Evolutionary conservation across 148 eudicot genomes (phyloP), one percentile per base, ranked within the genome.

Genomic region (Amaranthus palmeri): DNA sequence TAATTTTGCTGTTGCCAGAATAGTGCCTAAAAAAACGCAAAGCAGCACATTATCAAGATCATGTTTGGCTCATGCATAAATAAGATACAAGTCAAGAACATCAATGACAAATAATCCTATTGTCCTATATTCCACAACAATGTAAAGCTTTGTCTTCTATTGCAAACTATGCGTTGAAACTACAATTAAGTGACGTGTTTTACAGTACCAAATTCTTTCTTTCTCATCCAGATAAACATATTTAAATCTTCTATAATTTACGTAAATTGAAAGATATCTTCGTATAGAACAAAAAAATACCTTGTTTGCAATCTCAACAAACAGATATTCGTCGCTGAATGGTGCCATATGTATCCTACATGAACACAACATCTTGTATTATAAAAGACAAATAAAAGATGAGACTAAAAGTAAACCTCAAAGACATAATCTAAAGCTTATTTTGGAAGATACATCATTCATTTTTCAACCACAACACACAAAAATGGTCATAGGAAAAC

Each of bases 1-100:
- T 92, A 95, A 78, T 95, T 95, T 41, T 88, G 96, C 79, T 95
- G 99, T 85, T 95, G 99, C 99, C 99, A 95, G 82, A 95, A 95
- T 58, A 92, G 86, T 69, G 99, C 89, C 99, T 95, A 88, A 72
- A 78, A 45, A 69, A 56, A 9, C 44, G 40, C 10, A 8, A 51
- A 58, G 46, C 52, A 70, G 18, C 53, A 64, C 10, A 64, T 41
- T 41, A n/a, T 52, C 59, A 47, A 36, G 6, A 36, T 59, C 5
- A 48, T 4, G 10, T 41, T 47, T 57, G 14, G 62, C 36, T 7
- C 15, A 67, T 48, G n/a, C 68, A 40, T 56, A 36, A 8, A 67
- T 4, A 58, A 49, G 10, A 42, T 13, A 12, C 15, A 52, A 9
- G n/a, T 6, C 41, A 61, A 13, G 54, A 2, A 13, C 3, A 51